Evolutionary conservation across 2,329 filamentous ascomycete species (phyloP), one percentile per base, ranked within the genome.

Genomic region (Trichoderma aggressivum): DNA sequence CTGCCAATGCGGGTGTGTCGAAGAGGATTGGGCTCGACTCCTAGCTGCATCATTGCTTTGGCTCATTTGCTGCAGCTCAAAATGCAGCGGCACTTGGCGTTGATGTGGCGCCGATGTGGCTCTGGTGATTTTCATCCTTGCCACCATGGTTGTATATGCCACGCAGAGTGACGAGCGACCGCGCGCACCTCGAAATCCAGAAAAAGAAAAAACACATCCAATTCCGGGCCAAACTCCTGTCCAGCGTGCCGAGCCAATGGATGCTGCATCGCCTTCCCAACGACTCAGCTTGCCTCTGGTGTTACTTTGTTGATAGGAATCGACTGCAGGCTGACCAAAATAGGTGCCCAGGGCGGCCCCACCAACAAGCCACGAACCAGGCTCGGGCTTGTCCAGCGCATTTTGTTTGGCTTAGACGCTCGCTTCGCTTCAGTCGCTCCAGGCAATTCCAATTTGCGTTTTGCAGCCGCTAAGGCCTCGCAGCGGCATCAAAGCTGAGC

Each of bases 321-420:
- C 24, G 56, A 26, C 56, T 59, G 56, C 56, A 58, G 56, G 56
- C 70, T 62, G 70, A 69, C 59, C 70, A 58, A 70, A 59, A 66
- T 66, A 68, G 74, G 74, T 71, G 72, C 61, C 74, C 62, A 65
- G 71, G 39, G 61, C 62, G 64, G 74, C 71, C 73, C 74, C 75
- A 74, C 71, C 70, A 71, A 71, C 59, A 67, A 68, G 71, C 72
- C 68, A 72, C 71, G 70, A 70, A 47, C 62, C 70, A 64, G 62
- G 63, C 55, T 58, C 62, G 8, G 62, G 39, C 56, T 18, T 59
- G 55, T 71, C 43, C 64, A 67, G 39, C 30, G 36, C 36, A 26
- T 62, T 67, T 66, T 67, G 70, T 59, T 66, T 71, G 55, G 70
- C 36, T 47, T 43, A 34, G 36, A 60, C 55, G n/a, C 55, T 68